Evolutionary conservation across 202 grass and related monocot species (phyloP), one percentile per base, ranked within the genome.

Genomic region (Setaria italica): DNA sequence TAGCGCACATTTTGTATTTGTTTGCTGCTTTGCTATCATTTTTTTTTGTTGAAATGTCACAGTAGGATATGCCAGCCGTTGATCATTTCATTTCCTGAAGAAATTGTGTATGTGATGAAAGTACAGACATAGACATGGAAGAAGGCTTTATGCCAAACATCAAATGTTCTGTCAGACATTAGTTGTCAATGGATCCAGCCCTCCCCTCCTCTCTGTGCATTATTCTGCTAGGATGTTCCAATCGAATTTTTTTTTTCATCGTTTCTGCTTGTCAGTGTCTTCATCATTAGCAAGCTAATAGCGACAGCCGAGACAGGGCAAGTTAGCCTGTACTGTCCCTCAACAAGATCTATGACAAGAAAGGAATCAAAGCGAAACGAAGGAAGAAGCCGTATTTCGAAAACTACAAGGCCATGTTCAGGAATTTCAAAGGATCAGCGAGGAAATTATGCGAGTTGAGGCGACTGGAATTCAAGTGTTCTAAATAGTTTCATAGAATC

Each of bases 141-240:
- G 54, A 34, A 42, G 33, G 53, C 54, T 41, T 51, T 9, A 15
- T 69, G 83, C 74, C 41, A 72, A 20, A 42, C 33, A 49, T 51
- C 43, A 79, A 71, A 85, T 39, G 30, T 71, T 70, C 29, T 68
- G 74, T 79, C 74, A 62, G 65, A 60, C 74, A 60, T 81, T 19
- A 58, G 79, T 62, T 87, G 56, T 67, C 39, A 15, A 56, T 58
- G 35, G 62, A 74, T 87, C 60, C 20, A 39, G 25, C 35, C 21
- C 33, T 56, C 46, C n/a, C 19, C 39, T 11, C 19, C 20, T 32
- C 20, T 32, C 55, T 0, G 6, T 55, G 15, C 55, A 33, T 80
- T 58, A 33, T 80, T 58, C 55, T 82, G 77, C 82, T 70, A 70
- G 48, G 71, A 89, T 47, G 71, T 76, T 51, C 17, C 72, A 14